Percentiles rank a stretch among this genome's conserved stretches.
Conservation (phyloP, 202 grass and related monocot genomes). For the Sporobolus alterniflorus region DNA sequence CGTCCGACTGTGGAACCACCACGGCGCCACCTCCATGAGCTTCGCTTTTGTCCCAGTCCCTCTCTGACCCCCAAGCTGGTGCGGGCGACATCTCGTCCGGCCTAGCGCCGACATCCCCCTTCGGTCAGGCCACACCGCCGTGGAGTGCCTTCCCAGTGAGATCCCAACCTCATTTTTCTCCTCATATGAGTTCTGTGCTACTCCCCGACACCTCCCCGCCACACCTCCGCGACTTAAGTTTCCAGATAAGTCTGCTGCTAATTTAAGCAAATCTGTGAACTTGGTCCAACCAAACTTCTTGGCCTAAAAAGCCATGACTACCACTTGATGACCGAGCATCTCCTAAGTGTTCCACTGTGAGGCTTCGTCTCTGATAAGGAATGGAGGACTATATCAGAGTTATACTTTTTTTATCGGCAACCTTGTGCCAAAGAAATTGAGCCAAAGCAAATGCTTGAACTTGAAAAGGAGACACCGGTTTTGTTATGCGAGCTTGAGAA, state of each 20-base stretch:
- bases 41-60: no score
- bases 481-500: constrained; percentile 39
- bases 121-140: no score
- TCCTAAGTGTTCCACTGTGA: constrained; percentile 26
- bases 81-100: no score
- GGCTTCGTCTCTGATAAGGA: constrained; percentile 32
- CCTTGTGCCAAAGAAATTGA: constrained; percentile 46
- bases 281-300: constrained; percentile 1
- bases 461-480: constrained; percentile 18
- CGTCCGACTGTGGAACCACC: no score
- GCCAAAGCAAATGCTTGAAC: background rate
- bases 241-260: constrained; percentile 28
- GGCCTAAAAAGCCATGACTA: constrained; percentile 40
- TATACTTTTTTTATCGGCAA: constrained; percentile 40
- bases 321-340: constrained; percentile 23
- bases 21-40: no score
- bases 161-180: no score
- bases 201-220: no score
- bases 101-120: no score
- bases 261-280: constrained; percentile 15
- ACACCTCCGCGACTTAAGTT: constrained; percentile 30
- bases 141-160: no score
- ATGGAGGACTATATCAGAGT: constrained; percentile 21
- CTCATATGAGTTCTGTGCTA: no score
- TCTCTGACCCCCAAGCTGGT: no score